A percentile compares a stretch with the other conserved stretches of the same genome.
Conservation (phyloP, 176 grass and related monocot species). For the Poa annua region DNA sequence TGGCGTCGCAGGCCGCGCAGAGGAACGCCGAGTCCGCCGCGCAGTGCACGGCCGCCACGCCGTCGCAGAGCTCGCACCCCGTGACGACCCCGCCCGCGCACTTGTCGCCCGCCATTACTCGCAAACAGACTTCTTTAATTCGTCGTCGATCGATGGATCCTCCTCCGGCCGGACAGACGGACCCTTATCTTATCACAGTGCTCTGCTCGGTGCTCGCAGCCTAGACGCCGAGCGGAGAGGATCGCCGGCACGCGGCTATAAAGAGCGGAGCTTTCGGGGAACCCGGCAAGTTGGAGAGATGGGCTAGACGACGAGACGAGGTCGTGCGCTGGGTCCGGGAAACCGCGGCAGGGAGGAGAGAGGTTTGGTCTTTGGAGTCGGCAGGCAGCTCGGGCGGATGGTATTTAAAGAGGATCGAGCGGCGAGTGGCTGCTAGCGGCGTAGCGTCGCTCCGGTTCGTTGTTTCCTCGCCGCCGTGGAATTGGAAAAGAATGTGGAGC, state of each 20-base stretch:
- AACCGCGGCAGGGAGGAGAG: constrained; percentile 8
- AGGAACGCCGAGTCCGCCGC: constrained; percentile 79
- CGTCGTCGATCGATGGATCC: not conserved
- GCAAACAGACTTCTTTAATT: not conserved
- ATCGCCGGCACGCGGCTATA: not conserved
- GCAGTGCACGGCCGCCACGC: constrained; percentile 75
- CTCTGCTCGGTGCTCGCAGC: too few relatives aligned
- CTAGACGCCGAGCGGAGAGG: too few relatives aligned
- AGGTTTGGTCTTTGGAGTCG: not conserved
- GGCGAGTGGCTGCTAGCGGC: not conserved
- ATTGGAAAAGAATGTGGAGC: constrained; percentile 10
- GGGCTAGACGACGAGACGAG: not conserved
- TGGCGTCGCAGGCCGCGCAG: constrained; percentile 72
- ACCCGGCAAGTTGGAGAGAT: not conserved
- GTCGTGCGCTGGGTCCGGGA: not conserved
- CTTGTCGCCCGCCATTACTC: constrained; percentile 29
- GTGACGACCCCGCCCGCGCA: not conserved
- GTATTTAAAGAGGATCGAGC: constrained; percentile 44
- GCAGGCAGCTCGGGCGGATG: not conserved
- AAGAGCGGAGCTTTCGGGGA: not conserved
- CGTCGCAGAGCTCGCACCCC: constrained; percentile 67
- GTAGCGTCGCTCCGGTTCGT: not conserved
- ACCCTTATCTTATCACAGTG: not conserved
- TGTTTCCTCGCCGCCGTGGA: not conserved
- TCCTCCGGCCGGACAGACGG: not conserved